Evolutionary conservation across 2,329 filamentous ascomycete species (phyloP), one percentile per base, ranked within the genome.

Genomic region (Incumbomyces lentus): DNA sequence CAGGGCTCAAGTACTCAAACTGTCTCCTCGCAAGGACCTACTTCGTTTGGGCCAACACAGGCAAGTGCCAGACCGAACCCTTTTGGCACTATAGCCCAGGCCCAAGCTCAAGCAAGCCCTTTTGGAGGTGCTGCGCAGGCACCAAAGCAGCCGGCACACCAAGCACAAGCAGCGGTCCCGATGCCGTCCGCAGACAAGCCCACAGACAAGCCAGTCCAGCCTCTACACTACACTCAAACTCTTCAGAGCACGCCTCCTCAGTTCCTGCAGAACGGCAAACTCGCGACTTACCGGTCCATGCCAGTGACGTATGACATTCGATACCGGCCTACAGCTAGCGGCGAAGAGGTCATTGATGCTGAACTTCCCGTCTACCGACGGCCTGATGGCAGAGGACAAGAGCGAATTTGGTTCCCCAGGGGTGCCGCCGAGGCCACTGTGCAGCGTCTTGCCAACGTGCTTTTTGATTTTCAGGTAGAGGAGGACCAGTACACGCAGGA

Each of bases 391-490:
- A 75, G 78, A 30, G 72, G 65, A 1, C 78, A 75, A 68, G 70
- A 75, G 42, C 79, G 76, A 53, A 81, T 90, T 40, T 85, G 82
- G 74, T 88, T 85, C 60, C 82, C 84, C 0, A 68, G 81, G 38
- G 86, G 73, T 82, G 17, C 84, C 82, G 1, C 62, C 62, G 17
- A 58, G 58, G 5, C 65, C 65, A 40, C 70, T 67, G 39, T 61
- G 68, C 31, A 68, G 58, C 44, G 44, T n/a, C 40, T 57, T 40
- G 65, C 68, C 47, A 60, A 63, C 6, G 79, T 79, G 51, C 57
- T 62, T 0, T 60, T 64, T 26, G 62, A 59, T 48, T 38, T 47
- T 13, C 44, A 55, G 39, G 51, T 50, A 16, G 22, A 19, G 14
- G 36, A 35, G 18, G 76, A 82, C 52, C 82, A 82, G 7, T 79